Evolutionary conservation across 495 filamentous ascomycete species (phyloP).

Genomic region (Podospora appendiculata): DNA sequence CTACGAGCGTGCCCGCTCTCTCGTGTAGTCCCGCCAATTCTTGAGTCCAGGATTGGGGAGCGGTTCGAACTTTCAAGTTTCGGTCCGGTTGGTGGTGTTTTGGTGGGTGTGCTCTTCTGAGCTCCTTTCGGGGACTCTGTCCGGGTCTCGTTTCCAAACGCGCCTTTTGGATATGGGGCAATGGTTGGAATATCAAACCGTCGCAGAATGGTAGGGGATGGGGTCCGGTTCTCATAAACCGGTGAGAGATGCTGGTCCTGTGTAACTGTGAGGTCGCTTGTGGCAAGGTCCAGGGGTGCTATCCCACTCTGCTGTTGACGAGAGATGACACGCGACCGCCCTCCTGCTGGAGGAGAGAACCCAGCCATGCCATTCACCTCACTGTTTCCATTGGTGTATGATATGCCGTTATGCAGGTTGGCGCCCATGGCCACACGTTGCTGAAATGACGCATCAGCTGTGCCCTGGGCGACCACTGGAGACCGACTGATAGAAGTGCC

Average conservation of each 20-base stretch:
- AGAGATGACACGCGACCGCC: conserved; percentile 23
- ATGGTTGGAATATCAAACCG: conserved; percentile 25
- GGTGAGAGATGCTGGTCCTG: conserved; percentile 45
- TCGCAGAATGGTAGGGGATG: conserved; percentile 37
- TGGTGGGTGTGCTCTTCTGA: conserved; percentile 14
- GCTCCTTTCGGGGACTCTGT: conserved; percentile 5
- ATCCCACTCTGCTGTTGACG: conserved; percentile 32
- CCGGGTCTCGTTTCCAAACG: conserved; percentile 6
- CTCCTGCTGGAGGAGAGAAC: conserved; percentile 11
- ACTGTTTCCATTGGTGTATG: conserved; percentile 8
- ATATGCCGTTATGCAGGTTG: conserved; percentile 8
- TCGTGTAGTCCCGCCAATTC: conserved; percentile 24
- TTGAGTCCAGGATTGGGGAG: conserved; percentile 20
- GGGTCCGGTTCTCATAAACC: conserved; percentile 46
- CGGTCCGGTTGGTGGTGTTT: conserved; percentile 11
- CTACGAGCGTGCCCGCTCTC: conserved; percentile 41
- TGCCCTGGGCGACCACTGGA: conserved; percentile 6
- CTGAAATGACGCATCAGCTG: conserved; percentile 19
- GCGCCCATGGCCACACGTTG: conserved; percentile 21
- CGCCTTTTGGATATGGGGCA: background rate
- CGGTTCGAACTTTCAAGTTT: conserved; percentile 17
- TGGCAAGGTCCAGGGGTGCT: conserved; percentile 40
- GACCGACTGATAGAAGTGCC: conserved; percentile 30
- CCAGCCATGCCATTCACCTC: conserved; percentile 14
- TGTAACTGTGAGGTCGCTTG: conserved; percentile 20